Evolutionary conservation across 495 filamentous ascomycete species (phyloP).

Genomic region (Xylaria grammica): DNA sequence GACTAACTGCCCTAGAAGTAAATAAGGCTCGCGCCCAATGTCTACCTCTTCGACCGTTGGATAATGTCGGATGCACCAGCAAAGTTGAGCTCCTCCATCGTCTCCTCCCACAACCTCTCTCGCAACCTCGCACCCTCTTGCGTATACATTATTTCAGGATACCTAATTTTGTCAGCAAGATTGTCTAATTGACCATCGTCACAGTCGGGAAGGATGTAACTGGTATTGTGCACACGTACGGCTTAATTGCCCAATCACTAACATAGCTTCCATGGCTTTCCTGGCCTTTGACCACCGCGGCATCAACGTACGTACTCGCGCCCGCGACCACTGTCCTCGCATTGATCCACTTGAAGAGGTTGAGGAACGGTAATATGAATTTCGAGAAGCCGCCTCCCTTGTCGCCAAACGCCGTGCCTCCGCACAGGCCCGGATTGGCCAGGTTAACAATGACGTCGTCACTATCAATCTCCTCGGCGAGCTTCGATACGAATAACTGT

Average conservation of each 20-base stretch:
- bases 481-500: constrained; percentile 46
- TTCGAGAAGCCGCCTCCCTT: constrained; percentile 21
- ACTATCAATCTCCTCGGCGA: constrained; percentile 43
- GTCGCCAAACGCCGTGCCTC: constrained; percentile 42
- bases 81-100: constrained; percentile 50
- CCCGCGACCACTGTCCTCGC: constrained; percentile 40
- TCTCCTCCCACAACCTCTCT: constrained; percentile 51
- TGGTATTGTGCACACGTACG: constrained; percentile 36
- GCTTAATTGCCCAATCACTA: constrained; percentile 48
- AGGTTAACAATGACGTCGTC: constrained; percentile 54
- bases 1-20: no score
- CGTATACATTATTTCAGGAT: constrained; percentile 38
- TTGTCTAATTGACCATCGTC: not conserved
- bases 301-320: constrained; percentile 47
- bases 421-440: constrained; percentile 50
- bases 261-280: constrained; percentile 52
- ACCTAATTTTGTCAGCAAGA: constrained; percentile 19
- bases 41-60: constrained; percentile 18
- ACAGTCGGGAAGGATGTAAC: not conserved
- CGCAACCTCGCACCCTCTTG: constrained; percentile 41
- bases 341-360: constrained; percentile 30
- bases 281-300: constrained; percentile 43
- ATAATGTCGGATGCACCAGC: constrained; percentile 44
- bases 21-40: not conserved
- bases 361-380: constrained; percentile 22